Evolutionary conservation across 1,284 basidiomycete species (phyloP).

Genomic region (Naganishia sp.): DNA sequence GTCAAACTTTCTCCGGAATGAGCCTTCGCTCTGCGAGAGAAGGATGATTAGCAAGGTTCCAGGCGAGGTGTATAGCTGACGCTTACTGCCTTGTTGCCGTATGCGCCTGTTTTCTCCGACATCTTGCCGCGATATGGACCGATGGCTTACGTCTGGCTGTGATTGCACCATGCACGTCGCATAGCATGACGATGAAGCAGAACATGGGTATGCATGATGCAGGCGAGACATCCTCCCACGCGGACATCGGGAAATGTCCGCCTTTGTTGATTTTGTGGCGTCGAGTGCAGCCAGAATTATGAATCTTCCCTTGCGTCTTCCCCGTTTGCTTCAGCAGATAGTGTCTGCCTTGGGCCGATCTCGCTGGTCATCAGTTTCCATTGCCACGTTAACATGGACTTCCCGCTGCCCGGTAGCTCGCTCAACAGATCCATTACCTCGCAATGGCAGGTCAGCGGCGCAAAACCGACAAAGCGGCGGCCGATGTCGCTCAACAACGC

Average conservation of each 20-base stretch:
- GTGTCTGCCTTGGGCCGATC: not conserved
- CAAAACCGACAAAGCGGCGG: conserved; percentile 22
- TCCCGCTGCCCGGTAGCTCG: conserved; percentile 31
- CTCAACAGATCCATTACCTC: conserved; percentile 35
- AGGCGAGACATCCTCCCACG: too few relatives aligned
- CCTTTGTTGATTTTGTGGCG: conserved; percentile 26
- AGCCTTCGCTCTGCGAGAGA: conserved; percentile 21
- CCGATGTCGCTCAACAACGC: conserved; percentile 28
- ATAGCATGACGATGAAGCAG: not conserved
- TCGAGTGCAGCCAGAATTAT: conserved; percentile 9
- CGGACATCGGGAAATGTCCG: conserved; percentile 3
- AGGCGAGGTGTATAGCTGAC: not conserved
- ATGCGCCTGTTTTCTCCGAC: conserved; percentile 30
- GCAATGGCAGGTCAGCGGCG: conserved; percentile 31
- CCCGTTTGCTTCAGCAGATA: not conserved
- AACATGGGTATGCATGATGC: too few relatives aligned
- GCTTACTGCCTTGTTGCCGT: conserved; percentile 30
- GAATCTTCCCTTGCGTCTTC: not conserved
- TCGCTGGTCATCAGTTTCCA: not conserved
- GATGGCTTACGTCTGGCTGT: not conserved
- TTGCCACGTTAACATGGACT: conserved; percentile 18
- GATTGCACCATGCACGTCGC: not conserved
- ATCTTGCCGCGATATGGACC: conserved; percentile 3
- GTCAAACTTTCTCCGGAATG: conserved; percentile 46
- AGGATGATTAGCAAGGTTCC: not conserved